Conservation (phyloP, 192 early-diverging fungal species). For the Chytriomyces hyalinus region DNA sequence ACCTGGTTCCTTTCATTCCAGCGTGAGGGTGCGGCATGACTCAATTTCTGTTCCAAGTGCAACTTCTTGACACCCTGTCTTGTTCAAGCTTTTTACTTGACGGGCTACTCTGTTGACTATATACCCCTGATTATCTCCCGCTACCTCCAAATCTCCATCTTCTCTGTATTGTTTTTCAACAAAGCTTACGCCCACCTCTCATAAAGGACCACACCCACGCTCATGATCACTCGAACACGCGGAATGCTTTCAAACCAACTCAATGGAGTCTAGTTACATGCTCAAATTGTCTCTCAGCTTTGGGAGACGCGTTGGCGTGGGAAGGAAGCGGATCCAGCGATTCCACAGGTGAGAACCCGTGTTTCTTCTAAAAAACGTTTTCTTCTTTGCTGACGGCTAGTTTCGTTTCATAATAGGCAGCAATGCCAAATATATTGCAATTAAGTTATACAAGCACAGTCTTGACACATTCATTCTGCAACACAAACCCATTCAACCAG, state of each 20-base stretch:
- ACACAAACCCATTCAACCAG: background rate
- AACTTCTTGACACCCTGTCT: slow-evolving; percentile 37
- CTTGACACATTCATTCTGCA: slow-evolving; percentile 5
- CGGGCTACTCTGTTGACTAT: slow-evolving; percentile 43
- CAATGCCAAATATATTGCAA: slow-evolving; percentile 26
- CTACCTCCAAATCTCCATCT: background rate
- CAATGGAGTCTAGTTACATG: slow-evolving; percentile 34
- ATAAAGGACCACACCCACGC: background rate
- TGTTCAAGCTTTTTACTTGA: slow-evolving; percentile 15
- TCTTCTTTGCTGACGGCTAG: no score
- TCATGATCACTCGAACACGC: background rate
- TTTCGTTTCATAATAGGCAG: background rate
- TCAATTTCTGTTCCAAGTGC: background rate
- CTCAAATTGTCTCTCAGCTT: slow-evolving; percentile 21
- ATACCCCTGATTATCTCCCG: slow-evolving; percentile 12
- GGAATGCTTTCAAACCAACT: slow-evolving; percentile 36
- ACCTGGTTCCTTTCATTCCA: no score
- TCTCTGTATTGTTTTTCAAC: slow-evolving; percentile 4
- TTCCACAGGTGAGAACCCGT: no score
- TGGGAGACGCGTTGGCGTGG: slow-evolving; percentile 36
- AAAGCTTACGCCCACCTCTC: background rate
- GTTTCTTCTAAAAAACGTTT: no score
- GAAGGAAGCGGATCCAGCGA: no score
- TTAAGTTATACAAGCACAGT: slow-evolving; percentile 29
- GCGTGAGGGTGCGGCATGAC: background rate